phyloP scores from a whole-genome alignment of 768 basidiomycete genomes.

The Scleroderma citrinum region DNA sequence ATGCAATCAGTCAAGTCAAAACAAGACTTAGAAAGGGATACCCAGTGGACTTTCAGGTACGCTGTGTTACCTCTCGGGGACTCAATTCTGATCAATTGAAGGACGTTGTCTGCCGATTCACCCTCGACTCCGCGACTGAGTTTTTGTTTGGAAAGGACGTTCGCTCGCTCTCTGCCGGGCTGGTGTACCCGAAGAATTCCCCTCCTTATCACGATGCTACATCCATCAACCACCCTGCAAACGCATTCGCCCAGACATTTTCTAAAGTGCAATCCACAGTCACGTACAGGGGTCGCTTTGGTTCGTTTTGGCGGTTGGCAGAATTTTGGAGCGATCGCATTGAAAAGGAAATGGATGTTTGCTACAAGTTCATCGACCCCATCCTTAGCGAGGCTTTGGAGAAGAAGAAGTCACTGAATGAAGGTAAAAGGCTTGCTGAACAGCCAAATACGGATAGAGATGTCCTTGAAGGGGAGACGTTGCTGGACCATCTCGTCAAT shows the following conservation, averaged over 20 bases:
- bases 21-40: constrained; percentile 29
- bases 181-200: constrained; percentile 27
- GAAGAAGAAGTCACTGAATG: constrained; percentile 27
- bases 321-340: constrained; percentile 50
- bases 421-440: constrained; percentile 15
- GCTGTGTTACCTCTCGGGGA: no score
- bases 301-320: constrained; percentile 43
- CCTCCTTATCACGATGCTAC: constrained; percentile 17
- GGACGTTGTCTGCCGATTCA: constrained; percentile 41
- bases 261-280: constrained; percentile 29
- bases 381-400: constrained; percentile 44
- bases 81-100: background rate
- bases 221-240: constrained; percentile 25
- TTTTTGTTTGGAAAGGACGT: constrained; percentile 47
- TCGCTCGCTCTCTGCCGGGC: constrained; percentile 32
- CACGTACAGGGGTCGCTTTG: constrained; percentile 33
- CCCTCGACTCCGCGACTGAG: constrained; percentile 52
- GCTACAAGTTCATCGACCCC: constrained; percentile 48
- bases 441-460: constrained; percentile 7
- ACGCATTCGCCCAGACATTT: constrained; percentile 37
- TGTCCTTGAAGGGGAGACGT: constrained; percentile 20
- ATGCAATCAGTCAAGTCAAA: constrained; percentile 30
- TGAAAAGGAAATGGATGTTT: constrained; percentile 38
- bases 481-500: constrained; percentile 26
- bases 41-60: constrained; percentile 36